phyloP scores from a whole-genome alignment of 2,329 filamentous ascomycete species.

The Calonectria pauciramosa region DNA sequence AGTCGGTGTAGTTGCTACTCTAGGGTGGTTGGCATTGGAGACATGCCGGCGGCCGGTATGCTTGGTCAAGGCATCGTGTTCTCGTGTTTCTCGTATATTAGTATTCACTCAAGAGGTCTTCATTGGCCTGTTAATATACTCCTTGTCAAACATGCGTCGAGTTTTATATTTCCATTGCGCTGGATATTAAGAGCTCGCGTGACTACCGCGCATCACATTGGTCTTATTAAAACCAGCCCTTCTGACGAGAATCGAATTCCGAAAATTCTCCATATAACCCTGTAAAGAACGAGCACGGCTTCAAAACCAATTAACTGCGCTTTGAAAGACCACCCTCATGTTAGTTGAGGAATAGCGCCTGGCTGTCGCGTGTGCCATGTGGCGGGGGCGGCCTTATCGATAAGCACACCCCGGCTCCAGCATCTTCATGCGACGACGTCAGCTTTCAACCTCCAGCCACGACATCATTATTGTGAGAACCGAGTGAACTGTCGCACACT shows the following conservation, averaged over 20 bases:
- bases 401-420: background rate
- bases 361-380: background rate
- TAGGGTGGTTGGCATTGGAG: background rate
- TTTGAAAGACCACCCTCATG: background rate
- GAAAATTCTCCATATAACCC: background rate
- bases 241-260: background rate
- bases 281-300: background rate
- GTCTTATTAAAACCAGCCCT: background rate
- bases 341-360: background rate
- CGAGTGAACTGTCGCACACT: background rate
- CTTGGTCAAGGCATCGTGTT: background rate
- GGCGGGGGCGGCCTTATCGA: slow-evolving; percentile 15
- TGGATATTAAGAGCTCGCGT: background rate
- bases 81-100: background rate
- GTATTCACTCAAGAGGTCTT: background rate
- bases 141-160: background rate
- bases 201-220: background rate
- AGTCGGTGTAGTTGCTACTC: background rate
- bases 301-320: background rate
- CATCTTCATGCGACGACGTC: slow-evolving; percentile 5
- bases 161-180: background rate
- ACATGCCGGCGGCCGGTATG: background rate
- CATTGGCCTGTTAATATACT: background rate
- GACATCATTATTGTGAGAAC: background rate
- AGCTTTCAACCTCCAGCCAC: slow-evolving; percentile 12